Evolutionary conservation across 2,329 filamentous ascomycete genomes (phyloP), one percentile per base, ranked within the genome.

Genomic region (Pseudocercospora crystallina): DNA sequence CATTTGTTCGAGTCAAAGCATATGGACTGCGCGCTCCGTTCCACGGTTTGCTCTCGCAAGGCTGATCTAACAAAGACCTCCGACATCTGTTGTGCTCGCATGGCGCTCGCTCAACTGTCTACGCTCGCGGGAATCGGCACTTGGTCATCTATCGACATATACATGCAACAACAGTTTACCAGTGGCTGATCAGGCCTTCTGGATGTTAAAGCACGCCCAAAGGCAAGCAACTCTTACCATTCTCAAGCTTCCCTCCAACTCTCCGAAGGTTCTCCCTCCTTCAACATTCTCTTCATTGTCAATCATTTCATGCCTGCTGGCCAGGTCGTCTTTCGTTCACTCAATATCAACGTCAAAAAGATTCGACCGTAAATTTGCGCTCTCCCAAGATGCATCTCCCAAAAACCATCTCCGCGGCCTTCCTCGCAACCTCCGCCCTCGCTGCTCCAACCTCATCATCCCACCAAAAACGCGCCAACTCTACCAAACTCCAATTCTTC

Each of bases 401-500:
- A 26, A 26, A 3, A 26, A 26, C 20, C 7, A 3, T 26, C 20
- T 26, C 7, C 20, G 20, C 20, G 4, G 4, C 7, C 20, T 26
- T 26, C 20, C 20, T 26, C 20, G 20, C 20, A 3, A 26, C 20
- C 4, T 26, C 20, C 7, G 20, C 20, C 20, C 20, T 26, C 20
- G 20, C 20, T 26, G 20, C 20, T 26, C 20, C 20, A 26, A 26
- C 20, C 20, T 26, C 20, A 26, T 26, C 20, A 26, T n/a, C n/a
- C n/a, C 20, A 26, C 20, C 20, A 26, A 26, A 26, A 26, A 7
- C 20, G 20, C 7, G 20, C 20, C 20, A 26, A 26, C 20, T 26
- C 20, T 26, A 7, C 20, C 20, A 26, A 61, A 43, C 52, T 67
- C 33, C 53, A 60, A 36, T 67, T 64, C 53, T 72, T 79, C 42